Evolutionary conservation across 2,329 filamentous ascomycete genomes (phyloP).

Genomic region (Colletotrichum simmondsii): DNA sequence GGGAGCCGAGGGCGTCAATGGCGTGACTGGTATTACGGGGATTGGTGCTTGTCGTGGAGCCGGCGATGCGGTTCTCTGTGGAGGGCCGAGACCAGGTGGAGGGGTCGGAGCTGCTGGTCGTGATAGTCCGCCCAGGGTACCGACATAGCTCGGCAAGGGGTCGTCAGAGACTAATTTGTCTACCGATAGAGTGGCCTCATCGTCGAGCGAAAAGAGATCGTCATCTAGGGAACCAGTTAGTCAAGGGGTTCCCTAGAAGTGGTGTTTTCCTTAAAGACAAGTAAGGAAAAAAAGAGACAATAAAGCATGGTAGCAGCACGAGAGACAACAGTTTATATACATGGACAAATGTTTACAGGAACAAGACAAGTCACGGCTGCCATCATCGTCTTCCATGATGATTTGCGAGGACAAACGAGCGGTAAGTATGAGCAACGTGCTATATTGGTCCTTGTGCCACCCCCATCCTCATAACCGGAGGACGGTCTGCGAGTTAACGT

Average conservation of each 20-base stretch:
- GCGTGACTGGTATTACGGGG: constrained; percentile 32
- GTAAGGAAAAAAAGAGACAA: constrained; percentile 38
- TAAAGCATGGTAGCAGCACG: constrained; percentile 35
- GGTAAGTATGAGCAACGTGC: constrained; percentile 51
- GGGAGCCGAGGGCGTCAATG: constrained; percentile 7
- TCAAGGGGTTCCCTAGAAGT: constrained; percentile 38
- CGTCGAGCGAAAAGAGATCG: constrained; percentile 64
- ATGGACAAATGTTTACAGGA: constrained; percentile 43
- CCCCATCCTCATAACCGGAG: constrained; percentile 40
- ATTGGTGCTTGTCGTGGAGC: constrained; percentile 35
- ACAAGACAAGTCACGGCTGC: constrained; percentile 68
- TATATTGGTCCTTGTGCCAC: constrained; percentile 60
- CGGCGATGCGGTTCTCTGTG: constrained; percentile 50
- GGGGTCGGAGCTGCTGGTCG: constrained; percentile 17
- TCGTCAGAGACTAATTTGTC: constrained; percentile 76
- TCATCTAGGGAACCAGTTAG: constrained; percentile 68
- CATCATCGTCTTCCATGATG: constrained; percentile 70
- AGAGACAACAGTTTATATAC: constrained; percentile 54
- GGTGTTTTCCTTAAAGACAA: constrained; percentile 25
- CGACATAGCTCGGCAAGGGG: constrained; percentile 33
- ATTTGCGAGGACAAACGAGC: constrained; percentile 37
- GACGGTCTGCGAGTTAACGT: constrained; percentile 67
- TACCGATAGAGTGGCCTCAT: constrained; percentile 71
- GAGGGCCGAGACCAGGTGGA: constrained; percentile 58
- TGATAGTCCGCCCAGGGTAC: neutral